phyloP scores from a whole-genome alignment of 2,329 filamentous ascomycete genomes.

The Beauveria varroae region DNA sequence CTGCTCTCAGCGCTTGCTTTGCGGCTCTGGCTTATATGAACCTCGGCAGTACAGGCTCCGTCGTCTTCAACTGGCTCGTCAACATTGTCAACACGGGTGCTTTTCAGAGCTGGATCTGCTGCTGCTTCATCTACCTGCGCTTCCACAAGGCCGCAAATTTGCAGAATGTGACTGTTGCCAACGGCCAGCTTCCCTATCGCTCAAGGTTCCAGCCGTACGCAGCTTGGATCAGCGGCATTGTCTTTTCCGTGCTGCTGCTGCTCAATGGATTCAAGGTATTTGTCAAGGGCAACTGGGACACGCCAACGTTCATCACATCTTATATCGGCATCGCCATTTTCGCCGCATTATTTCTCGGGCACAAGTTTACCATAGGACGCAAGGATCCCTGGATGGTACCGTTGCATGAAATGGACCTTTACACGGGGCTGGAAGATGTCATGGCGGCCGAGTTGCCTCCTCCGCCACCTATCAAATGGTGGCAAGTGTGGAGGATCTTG shows the following conservation, averaged over 20 bases:
- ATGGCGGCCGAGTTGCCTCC: conserved; percentile 11
- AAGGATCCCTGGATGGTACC: conserved; percentile 43
- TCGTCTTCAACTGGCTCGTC: conserved; percentile 54
- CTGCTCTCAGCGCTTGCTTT: conserved; percentile 23
- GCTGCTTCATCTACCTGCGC: conserved; percentile 48
- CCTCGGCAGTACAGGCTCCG: conserved; percentile 45
- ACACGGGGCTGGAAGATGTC: conserved; percentile 44
- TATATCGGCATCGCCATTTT: conserved; percentile 62
- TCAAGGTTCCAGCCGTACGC: conserved; percentile 51
- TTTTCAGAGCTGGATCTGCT: conserved; percentile 46
- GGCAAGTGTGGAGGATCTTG: conserved; percentile 3
- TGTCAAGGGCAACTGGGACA: conserved; percentile 49
- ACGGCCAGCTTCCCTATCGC: conserved; percentile 38
- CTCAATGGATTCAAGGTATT: conserved; percentile 61
- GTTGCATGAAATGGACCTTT: conserved; percentile 43
- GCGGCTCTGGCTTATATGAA: conserved; percentile 55
- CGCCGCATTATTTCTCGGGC: conserved; percentile 36
- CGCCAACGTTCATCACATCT: conserved; percentile 49
- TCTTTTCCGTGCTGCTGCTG: conserved; percentile 45
- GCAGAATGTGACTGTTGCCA: conserved; percentile 30
- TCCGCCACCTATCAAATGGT: conserved; percentile 5
- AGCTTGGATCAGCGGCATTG: conserved; percentile 43
- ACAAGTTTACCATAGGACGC: conserved; percentile 18
- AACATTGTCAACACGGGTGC: conserved; percentile 44
- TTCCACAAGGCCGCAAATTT: conserved; percentile 37